Conservation (phyloP, 768 basidiomycete genomes). For the Cystobasidium onofrii region DNA sequence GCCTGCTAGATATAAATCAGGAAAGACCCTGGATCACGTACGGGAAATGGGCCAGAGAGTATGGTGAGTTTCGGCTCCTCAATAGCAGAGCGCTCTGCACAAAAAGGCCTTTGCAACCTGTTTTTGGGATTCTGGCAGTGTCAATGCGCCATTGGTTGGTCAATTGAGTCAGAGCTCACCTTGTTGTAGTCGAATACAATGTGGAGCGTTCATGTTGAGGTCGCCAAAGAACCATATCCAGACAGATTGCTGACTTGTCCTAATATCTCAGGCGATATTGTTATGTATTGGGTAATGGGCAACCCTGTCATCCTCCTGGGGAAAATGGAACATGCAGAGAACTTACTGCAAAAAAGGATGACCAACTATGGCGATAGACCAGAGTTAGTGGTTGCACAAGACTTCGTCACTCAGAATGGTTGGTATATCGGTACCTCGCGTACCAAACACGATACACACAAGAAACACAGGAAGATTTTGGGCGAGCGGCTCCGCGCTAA, state of each 20-base stretch:
- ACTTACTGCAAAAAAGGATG: background rate
- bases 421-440: conserved; percentile 8
- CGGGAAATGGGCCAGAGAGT: background rate
- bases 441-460: background rate
- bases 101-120: too few relatives aligned
- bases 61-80: conserved; percentile 1
- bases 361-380: background rate
- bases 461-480: background rate
- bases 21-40: conserved; percentile 8
- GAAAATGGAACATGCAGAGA: conserved; percentile 5
- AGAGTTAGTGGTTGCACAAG: conserved; percentile 3
- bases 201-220: too few relatives aligned
- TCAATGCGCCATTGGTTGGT: too few relatives aligned
- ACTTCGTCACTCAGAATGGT: background rate
- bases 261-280: background rate
- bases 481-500: background rate
- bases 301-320: conserved; percentile 2
- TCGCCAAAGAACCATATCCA: too few relatives aligned
- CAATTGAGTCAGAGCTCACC: too few relatives aligned
- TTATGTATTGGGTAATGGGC: conserved; percentile 9
- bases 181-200: too few relatives aligned
- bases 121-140: background rate
- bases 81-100: too few relatives aligned
- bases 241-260: too few relatives aligned
- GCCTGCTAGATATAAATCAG: background rate